Evolutionary conservation across 805 yeast species (phyloP), one percentile per base, ranked within the genome.

Genomic region (Yarrowia divulgata): DNA sequence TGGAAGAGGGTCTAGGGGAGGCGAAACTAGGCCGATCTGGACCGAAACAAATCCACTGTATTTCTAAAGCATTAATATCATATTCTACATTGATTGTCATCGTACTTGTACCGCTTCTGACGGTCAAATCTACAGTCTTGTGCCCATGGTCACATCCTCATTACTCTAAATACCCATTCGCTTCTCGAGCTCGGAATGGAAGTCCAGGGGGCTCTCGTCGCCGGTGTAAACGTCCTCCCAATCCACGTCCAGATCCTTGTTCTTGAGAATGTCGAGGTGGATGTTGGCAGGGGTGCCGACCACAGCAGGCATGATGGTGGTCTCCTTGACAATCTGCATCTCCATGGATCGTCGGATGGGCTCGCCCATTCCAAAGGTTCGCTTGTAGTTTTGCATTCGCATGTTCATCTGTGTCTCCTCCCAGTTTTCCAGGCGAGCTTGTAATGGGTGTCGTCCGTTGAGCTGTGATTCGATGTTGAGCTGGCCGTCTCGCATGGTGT

Each of bases 261-360:
- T 91, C 76, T 87, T 77, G 70, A 95, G 82, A 67, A 95, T 90
- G 75, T 93, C 97, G 71, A 83, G 84, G 76, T 91, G 97, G 71
- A 91, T 70, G 70, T 85, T 82, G 55, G 84, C 80, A 8, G 86
- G 74, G 8, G 87, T 89, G 14, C 92, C 92, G 58, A 88, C 79
- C 6, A 83, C 77, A 10, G 79, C 75, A 8, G 97, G 97, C 71
- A 83, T 87, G 78, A 87, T 88, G 70, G 90, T 92, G 14, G 90
- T 85, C 62, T 83, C 81, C 57, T 87, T 85, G 3, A 94, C 89
- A 34, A 94, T 84, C 69, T 86, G 82, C 75, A 91, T 81, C 75
- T 95, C 99, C 97, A 95, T 93, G 40, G 88, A 87, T 75, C 98
- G 85, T 76, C 89, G 89, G 78, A 94, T 90, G 9, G 99, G 98